Conservation (phyloP, 306 rosid genomes). For the Hippophae gyantsensis region DNA sequence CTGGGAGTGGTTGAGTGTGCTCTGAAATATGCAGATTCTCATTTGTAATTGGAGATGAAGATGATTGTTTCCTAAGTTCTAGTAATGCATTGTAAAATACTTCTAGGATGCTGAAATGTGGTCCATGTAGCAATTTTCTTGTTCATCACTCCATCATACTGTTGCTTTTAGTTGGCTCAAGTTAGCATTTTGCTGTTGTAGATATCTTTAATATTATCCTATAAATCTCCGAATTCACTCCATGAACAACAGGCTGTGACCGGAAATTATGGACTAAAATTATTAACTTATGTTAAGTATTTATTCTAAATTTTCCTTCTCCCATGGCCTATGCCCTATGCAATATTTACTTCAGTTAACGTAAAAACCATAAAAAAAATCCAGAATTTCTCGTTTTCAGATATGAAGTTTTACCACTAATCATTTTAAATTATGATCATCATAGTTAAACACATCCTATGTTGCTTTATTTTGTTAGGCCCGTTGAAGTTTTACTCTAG, state of each 20-base stretch:
- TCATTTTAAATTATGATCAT: constrained; percentile 4
- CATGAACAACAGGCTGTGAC: neutral
- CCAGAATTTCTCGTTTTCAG: no score
- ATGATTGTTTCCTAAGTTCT: constrained; percentile 9
- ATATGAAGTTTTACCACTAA: neutral
- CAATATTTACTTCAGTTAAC: no score
- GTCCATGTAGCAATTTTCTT: neutral
- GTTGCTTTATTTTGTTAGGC: constrained; percentile 36
- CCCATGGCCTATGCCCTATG: no score
- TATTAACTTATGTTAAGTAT: no score
- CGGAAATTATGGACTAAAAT: no score
- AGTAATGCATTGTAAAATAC: constrained; percentile 12
- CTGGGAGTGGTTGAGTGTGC: neutral
- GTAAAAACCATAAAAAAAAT: neutral
- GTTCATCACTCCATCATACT: constrained; percentile 7
- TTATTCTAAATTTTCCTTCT: no score
- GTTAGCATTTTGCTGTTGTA: constrained; percentile 3
- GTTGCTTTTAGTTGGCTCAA: constrained; percentile 11
- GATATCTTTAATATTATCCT: neutral
- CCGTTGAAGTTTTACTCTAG: constrained; percentile 13
- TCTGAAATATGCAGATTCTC: constrained; percentile 15
- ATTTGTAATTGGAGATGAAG: constrained; percentile 5
- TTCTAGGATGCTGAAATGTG: constrained; percentile 8
- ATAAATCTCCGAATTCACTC: neutral
- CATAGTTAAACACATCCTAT: constrained; percentile 14